phyloP scores from a whole-genome alignment of 1,284 basidiomycete genomes.

The Naganishia sp. region DNA sequence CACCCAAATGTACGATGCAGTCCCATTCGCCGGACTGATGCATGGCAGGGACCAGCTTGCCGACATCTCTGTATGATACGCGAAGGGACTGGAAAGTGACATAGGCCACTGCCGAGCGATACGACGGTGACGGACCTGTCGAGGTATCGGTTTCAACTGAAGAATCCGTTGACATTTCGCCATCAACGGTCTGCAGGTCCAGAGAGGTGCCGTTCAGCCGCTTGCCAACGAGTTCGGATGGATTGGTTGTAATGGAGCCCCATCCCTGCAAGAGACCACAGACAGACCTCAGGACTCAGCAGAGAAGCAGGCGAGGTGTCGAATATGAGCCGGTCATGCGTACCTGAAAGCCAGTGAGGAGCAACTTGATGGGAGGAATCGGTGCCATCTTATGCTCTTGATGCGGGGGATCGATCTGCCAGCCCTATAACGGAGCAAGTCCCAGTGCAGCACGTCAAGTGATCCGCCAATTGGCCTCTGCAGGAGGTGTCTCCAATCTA shows the following conservation, averaged over 20 bases:
- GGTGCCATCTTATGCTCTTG: too few relatives aligned
- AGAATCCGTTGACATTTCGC: neutral
- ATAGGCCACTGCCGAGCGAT: neutral
- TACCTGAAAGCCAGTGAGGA: conserved; percentile 25
- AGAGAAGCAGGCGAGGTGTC: neutral
- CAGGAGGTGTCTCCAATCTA: too few relatives aligned
- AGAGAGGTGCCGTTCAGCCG: neutral
- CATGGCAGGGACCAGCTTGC: neutral
- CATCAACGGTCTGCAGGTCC: neutral
- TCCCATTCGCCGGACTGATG: conserved; percentile 23
- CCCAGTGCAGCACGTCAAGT: too few relatives aligned
- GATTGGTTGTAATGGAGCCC: conserved; percentile 8
- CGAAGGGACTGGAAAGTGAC: conserved; percentile 16
- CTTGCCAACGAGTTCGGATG: conserved; percentile 12
- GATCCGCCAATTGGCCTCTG: too few relatives aligned
- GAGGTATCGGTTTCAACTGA: neutral
- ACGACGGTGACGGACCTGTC: neutral
- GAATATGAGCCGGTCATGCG: neutral
- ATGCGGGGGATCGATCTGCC: too few relatives aligned
- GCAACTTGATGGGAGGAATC: neutral
- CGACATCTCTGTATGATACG: conserved; percentile 16
- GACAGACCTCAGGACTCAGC: neutral
- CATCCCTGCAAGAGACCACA: neutral
- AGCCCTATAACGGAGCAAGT: too few relatives aligned
- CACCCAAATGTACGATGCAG: conserved; percentile 14